Percentiles rank a stretch among this genome's conserved stretches.
Conservation (phyloP, 1,284 basidiomycete species). For the Volvariella volvacea region DNA sequence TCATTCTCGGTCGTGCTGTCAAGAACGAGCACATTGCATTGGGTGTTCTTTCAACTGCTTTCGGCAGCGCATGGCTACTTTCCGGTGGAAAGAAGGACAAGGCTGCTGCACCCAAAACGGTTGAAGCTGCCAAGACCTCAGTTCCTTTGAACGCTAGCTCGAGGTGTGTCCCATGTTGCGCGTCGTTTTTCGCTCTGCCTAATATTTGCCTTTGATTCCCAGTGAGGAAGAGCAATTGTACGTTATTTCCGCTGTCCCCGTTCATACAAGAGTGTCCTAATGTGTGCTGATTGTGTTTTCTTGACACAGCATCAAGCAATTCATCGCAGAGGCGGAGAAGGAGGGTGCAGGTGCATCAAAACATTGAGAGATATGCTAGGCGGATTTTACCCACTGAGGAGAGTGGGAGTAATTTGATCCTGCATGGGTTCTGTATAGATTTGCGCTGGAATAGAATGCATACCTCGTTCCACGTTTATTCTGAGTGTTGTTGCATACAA, state of each 20-base stretch:
- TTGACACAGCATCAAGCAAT: slow-evolving; percentile 60
- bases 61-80: slow-evolving; percentile 43
- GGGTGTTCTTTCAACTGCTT: slow-evolving; percentile 50
- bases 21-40: slow-evolving; percentile 75
- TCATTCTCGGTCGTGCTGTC: slow-evolving; percentile 66
- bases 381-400: slow-evolving; percentile 5
- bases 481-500: too few species aligned
- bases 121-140: slow-evolving; percentile 50
- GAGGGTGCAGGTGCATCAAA: slow-evolving; percentile 38
- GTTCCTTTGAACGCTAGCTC: slow-evolving; percentile 59
- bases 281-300: too few species aligned
- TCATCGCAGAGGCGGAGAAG: slow-evolving; percentile 75
- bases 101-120: slow-evolving; percentile 28
- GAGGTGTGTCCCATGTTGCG: slow-evolving; percentile 39
- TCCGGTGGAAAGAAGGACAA: slow-evolving; percentile 38
- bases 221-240: slow-evolving; percentile 73
- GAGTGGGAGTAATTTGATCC: slow-evolving; percentile 1
- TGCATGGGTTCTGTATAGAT: too few species aligned
- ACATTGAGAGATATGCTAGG: slow-evolving; percentile 6
- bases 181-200: slow-evolving; percentile 7
- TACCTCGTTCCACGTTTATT: too few species aligned
- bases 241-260: slow-evolving; percentile 23
- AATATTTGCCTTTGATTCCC: slow-evolving; percentile 9
- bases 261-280: background rate
- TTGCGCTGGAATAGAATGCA: too few species aligned